Percentiles rank a stretch among this genome's conserved stretches.
phyloP scores from a whole-genome alignment of 202 grass and related monocot genomes.

The Setaria italica region DNA sequence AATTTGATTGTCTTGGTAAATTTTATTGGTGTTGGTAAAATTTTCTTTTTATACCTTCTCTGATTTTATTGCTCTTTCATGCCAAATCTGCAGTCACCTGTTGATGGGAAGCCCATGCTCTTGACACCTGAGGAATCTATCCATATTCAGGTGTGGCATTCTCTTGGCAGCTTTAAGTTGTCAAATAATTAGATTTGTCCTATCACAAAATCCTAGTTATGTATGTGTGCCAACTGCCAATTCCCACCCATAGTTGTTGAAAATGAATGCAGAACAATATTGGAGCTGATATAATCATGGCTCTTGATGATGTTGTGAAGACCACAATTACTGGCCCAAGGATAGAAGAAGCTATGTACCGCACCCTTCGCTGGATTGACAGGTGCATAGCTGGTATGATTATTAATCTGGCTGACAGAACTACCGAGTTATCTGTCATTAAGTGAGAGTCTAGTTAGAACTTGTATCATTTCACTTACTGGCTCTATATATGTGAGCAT shows the following conservation, averaged over 20 bases:
- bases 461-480: slow-evolving; percentile 22
- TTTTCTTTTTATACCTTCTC: slow-evolving; percentile 11
- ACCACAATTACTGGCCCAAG: slow-evolving; percentile 98
- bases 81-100: slow-evolving; percentile 72
- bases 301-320: slow-evolving; percentile 99
- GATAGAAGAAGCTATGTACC: slow-evolving; percentile 96
- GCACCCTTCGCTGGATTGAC: slow-evolving; percentile 97
- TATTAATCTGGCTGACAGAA: slow-evolving; percentile 31
- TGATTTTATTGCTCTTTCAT: slow-evolving; percentile 47
- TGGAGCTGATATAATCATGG: slow-evolving; percentile 99
- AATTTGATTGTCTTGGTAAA: slow-evolving; percentile 18
- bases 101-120: slow-evolving; percentile 98
- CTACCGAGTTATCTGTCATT: background rate
- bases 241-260: background rate
- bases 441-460: slow-evolving; percentile 24
- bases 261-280: slow-evolving; percentile 88
- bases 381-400: slow-evolving; percentile 94
- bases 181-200: slow-evolving; percentile 20
- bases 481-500: slow-evolving; percentile 21
- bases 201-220: background rate
- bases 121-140: slow-evolving; percentile 96
- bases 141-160: slow-evolving; percentile 78
- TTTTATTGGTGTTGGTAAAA: background rate
- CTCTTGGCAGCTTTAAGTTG: slow-evolving; percentile 21
- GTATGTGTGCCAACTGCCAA: background rate